Evolutionary conservation across 2,329 filamentous ascomycete genomes (phyloP).

Genomic region (Colletotrichum sp.): DNA sequence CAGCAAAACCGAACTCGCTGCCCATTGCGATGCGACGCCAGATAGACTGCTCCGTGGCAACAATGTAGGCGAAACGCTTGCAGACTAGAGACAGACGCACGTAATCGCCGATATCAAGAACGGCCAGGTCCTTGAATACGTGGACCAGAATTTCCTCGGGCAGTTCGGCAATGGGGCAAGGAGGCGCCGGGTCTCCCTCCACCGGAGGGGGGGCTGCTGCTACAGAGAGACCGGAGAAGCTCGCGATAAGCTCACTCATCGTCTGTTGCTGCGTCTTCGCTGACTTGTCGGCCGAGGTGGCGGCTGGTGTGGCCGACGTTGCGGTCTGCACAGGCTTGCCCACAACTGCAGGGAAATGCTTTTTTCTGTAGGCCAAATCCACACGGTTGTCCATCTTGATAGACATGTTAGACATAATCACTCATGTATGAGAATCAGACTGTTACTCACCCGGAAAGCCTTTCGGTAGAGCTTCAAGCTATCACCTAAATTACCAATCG

Average conservation of each 20-base stretch:
- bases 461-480: slow-evolving; percentile 87
- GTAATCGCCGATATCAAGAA: slow-evolving; percentile 78
- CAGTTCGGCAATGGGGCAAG: slow-evolving; percentile 78
- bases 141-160: slow-evolving; percentile 87
- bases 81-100: slow-evolving; percentile 80
- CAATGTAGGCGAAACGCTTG: slow-evolving; percentile 84
- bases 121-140: slow-evolving; percentile 74
- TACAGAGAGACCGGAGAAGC: slow-evolving; percentile 75
- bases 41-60: slow-evolving; percentile 81
- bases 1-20: slow-evolving; percentile 74
- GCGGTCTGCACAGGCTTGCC: slow-evolving; percentile 45
- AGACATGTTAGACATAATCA: neutral
- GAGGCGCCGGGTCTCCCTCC: slow-evolving; percentile 72
- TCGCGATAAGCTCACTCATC: slow-evolving; percentile 72
- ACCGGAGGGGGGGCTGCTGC: slow-evolving; percentile 69
- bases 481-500: slow-evolving; percentile 83
- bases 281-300: slow-evolving; percentile 27
- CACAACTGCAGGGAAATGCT: slow-evolving; percentile 78
- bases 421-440: neutral
- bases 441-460: slow-evolving; percentile 74
- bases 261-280: slow-evolving; percentile 45
- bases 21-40: slow-evolving; percentile 81
- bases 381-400: slow-evolving; percentile 79
- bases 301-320: slow-evolving; percentile 1
- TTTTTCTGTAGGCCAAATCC: slow-evolving; percentile 86